Conservation (phyloP, 768 basidiomycete genomes). For the Lentinula guzmanii region DNA sequence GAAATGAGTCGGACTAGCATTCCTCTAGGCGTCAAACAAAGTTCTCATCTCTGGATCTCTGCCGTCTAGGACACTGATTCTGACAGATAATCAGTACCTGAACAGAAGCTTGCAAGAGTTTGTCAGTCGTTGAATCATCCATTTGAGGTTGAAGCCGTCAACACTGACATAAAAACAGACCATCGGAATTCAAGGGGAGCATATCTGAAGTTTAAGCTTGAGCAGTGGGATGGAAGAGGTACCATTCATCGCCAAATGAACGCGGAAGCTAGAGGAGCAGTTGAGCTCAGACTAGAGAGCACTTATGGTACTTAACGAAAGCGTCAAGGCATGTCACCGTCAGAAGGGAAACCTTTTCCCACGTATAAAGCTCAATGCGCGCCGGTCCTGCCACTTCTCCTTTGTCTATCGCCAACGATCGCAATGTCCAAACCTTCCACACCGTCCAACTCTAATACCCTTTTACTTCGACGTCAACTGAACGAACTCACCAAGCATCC, state of each 20-base stretch:
- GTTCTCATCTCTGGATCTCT: neutral
- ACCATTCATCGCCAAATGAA: too few relatives aligned
- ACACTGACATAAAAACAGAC: too few relatives aligned
- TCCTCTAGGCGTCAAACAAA: neutral
- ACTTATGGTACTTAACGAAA: too few relatives aligned
- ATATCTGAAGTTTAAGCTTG: too few relatives aligned
- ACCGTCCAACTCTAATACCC: slow-evolving; percentile 38
- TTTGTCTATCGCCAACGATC: slow-evolving; percentile 6
- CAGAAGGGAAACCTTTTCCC: neutral
- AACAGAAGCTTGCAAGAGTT: neutral
- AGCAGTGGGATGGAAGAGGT: too few relatives aligned
- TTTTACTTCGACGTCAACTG: slow-evolving; percentile 75
- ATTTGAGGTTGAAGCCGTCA: too few relatives aligned
- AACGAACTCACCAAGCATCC: slow-evolving; percentile 86
- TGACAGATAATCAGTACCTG: neutral
- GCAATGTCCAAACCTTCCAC: slow-evolving; percentile 41
- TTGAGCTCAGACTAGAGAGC: too few relatives aligned
- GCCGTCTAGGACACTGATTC: neutral
- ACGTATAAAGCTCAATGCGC: neutral
- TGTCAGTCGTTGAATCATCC: too few relatives aligned
- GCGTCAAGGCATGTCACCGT: too few relatives aligned
- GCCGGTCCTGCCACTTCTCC: neutral
- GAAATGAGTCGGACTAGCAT: neutral
- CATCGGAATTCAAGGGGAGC: too few relatives aligned
- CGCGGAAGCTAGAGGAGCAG: too few relatives aligned